These are phyloP conservation scores for Sporothrix mexicana DNA, from an alignment of 2,329 filamentous ascomycete genomes.

Conservation along the genomic window DNA sequence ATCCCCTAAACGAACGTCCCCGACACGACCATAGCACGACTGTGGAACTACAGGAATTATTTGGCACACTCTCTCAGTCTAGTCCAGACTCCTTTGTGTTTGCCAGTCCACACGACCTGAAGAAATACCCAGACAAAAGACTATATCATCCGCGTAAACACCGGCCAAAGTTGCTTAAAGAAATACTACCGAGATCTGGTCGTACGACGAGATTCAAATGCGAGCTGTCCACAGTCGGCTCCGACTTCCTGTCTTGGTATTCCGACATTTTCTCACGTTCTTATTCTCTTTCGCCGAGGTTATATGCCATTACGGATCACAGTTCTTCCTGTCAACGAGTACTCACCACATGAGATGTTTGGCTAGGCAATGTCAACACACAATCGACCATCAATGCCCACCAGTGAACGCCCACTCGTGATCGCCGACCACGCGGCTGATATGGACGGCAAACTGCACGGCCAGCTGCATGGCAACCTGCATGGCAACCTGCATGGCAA, in stretches of 20 bases:
- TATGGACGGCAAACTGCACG: too few species aligned
- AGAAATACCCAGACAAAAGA: not conserved
- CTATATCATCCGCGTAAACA: constrained; percentile 2
- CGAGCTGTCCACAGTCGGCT: not conserved
- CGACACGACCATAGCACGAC: too few species aligned
- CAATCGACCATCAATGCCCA: too few species aligned
- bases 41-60: not conserved
- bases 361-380: too few species aligned
- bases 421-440: too few species aligned
- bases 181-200: not conserved
- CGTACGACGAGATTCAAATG: not conserved
- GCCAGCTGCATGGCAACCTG: too few species aligned
- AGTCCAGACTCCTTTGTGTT: not conserved
- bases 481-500: too few species aligned
- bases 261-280: not conserved
- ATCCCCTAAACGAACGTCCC: not conserved
- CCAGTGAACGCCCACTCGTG: too few species aligned
- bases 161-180: not conserved
- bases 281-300: not conserved
- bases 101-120: not conserved
- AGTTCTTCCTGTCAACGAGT: too few species aligned
- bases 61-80: not conserved
- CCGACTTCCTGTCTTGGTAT: not conserved
- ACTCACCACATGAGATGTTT: too few species aligned
- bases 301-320: not conserved